A percentile compares a stretch with the other conserved stretches of the same genome.
Evolutionary conservation across 495 filamentous ascomycete genomes (phyloP).

Genomic region (Ramalina intermedia): DNA sequence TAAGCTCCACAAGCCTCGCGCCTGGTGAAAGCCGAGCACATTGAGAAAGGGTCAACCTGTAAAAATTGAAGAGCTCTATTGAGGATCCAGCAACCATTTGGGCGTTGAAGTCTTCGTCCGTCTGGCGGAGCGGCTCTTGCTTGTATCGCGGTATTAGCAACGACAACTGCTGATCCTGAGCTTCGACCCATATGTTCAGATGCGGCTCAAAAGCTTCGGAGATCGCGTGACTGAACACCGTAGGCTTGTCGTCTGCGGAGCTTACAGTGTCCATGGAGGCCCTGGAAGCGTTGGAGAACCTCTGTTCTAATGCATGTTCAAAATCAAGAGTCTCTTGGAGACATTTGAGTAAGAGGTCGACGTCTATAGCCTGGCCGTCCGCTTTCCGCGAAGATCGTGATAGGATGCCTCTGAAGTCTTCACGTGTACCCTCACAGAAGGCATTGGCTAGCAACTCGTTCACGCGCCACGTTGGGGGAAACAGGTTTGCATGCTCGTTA

Average conservation of each 20-base stretch:
- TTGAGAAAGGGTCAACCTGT: conserved; percentile 77
- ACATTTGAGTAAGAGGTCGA: conserved; percentile 81
- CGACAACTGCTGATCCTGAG: conserved; percentile 81
- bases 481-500: conserved; percentile 79
- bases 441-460: conserved; percentile 82
- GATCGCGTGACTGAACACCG: conserved; percentile 79
- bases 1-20: conserved; percentile 69
- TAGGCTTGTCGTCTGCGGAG: conserved; percentile 60
- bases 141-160: conserved; percentile 81
- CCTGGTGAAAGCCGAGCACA: conserved; percentile 93
- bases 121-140: conserved; percentile 60
- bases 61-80: conserved; percentile 93
- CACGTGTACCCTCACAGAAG: conserved; percentile 87
- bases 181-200: conserved; percentile 91
- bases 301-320: conserved; percentile 76
- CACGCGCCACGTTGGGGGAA: conserved; percentile 78
- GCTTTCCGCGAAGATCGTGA: conserved; percentile 65
- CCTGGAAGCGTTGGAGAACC: conserved; percentile 64
- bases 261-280: conserved; percentile 86
- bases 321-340: conserved; percentile 96
- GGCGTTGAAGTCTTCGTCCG: conserved; percentile 83
- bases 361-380: conserved; percentile 75
- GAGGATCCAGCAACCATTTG: conserved; percentile 86
- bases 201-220: conserved; percentile 97
- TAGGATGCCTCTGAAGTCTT: conserved; percentile 89